Evolutionary conservation across 345 rosid genomes (phyloP), one percentile per base, ranked within the genome.

Genomic region (Toxicodendron radicans): DNA sequence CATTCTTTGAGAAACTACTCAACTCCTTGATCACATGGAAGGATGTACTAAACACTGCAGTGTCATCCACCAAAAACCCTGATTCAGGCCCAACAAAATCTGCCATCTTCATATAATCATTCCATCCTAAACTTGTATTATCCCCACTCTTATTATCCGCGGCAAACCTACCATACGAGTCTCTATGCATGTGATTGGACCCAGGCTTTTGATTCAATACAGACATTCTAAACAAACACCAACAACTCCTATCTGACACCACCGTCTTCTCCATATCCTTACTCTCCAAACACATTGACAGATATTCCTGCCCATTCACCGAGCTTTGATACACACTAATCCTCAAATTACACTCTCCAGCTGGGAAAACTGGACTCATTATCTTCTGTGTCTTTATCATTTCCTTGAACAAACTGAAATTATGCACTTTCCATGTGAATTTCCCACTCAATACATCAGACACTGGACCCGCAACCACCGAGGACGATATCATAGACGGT

Each of bases 191-290:
- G 75, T 95, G 99, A 80, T 88, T 87, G 18, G 83, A 87, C 10
- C 98, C 98, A 7, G 93, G 95, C 82, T 84, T 95, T 70, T 91
- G 99, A 69, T 93, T 95, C 88, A 95, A 79, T 56, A 89, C 92
- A 0, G 99, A 96, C 97, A 96, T 96, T 76, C 99, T 82, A 83
- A 96, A 96, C 78, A 96, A 87, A 83, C 99, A 96, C 99, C 99
- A 96, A 77, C 99, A 96, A 73, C 97, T 93, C 81, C 98, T 84
- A 67, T 96, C 99, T 0, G 87, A 85, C 16, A 82, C 79, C 48
- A 73, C 63, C 0, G 87, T 79, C 88, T 94, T 94, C 72, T 94
- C 98, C 0, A 95, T 91, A 57, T 90, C 97, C 86, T 92, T 93
- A 79, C 97, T 93, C 89, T 93, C 99, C 91, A 96, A 79, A 79